phyloP scores from a whole-genome alignment of 306 rosid genomes.

The Prunus armeniaca region DNA sequence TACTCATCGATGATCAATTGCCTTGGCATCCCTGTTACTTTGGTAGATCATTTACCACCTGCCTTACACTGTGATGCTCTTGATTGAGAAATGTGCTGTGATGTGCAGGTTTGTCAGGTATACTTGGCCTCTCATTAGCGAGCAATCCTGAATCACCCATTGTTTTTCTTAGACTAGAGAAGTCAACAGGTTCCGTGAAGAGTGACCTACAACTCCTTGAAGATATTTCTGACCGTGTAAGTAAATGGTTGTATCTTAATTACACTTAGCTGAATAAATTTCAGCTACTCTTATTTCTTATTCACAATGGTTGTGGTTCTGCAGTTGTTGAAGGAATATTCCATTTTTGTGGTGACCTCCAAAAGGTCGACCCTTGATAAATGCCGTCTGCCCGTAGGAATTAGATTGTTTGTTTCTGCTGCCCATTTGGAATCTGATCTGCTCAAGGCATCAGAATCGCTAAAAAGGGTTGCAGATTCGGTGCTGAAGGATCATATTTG shows the following conservation, averaged over 20 bases:
- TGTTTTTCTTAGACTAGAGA: conserved; percentile 69
- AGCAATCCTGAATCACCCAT: conserved; percentile 90
- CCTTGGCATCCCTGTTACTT: background rate
- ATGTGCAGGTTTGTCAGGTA: conserved; percentile 62
- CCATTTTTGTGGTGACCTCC: conserved; percentile 60
- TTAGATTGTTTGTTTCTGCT: conserved; percentile 79
- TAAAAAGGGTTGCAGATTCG: conserved; percentile 59
- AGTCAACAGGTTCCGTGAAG: conserved; percentile 64
- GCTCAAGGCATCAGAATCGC: conserved; percentile 62
- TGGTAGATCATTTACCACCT: background rate
- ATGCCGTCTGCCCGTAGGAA: conserved; percentile 74
- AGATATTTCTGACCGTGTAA: conserved; percentile 67
- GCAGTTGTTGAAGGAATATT: conserved; percentile 79
- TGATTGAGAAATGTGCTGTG: conserved; percentile 7
- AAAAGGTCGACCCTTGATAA: conserved; percentile 81
- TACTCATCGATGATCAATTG: conserved; percentile 1
- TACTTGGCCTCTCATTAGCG: conserved; percentile 55
- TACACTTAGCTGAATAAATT: conserved; percentile 9
- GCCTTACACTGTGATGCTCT: background rate
- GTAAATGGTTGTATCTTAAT: conserved; percentile 16
- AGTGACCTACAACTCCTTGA: conserved; percentile 67
- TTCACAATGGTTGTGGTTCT: conserved; percentile 14
- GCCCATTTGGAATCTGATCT: conserved; percentile 82
- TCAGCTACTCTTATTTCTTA: conserved; percentile 5
- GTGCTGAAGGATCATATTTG: conserved; percentile 52